Conservation (phyloP, 768 basidiomycete genomes). For the Tulasnella sp. region DNA sequence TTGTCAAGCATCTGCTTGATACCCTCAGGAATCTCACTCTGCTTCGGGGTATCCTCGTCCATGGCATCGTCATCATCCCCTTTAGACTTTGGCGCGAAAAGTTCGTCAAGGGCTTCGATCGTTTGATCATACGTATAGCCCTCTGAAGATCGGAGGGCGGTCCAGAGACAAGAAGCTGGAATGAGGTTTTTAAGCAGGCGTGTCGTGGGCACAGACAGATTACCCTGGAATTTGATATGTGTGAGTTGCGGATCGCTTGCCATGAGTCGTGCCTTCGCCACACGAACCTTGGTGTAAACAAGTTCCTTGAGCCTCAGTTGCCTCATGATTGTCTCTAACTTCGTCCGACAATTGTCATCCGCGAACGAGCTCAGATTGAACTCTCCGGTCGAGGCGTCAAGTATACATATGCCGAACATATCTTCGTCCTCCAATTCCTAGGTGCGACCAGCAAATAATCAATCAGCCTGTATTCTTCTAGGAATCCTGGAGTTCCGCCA, state of each 20-base stretch:
- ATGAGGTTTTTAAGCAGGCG: constrained; percentile 74
- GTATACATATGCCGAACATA: constrained; percentile 79
- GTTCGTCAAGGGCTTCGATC: constrained; percentile 49
- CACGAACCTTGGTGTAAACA: constrained; percentile 72
- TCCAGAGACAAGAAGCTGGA: constrained; percentile 80
- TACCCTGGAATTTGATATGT: constrained; percentile 44
- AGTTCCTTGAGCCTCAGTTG: constrained; percentile 87
- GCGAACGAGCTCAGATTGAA: constrained; percentile 84
- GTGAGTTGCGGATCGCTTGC: background rate
- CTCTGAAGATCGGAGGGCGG: constrained; percentile 69
- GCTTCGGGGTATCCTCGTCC: constrained; percentile 32
- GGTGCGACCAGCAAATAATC: constrained; percentile 3
- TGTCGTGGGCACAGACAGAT: constrained; percentile 70
- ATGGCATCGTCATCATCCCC: constrained; percentile 34
- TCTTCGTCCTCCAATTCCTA: constrained; percentile 32
- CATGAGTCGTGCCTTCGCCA: background rate
- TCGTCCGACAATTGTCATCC: constrained; percentile 88
- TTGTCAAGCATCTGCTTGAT: constrained; percentile 65
- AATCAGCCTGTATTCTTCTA: background rate
- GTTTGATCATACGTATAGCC: constrained; percentile 70
- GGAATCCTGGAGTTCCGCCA: background rate
- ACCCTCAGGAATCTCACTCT: constrained; percentile 46
- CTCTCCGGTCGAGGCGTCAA: constrained; percentile 92
- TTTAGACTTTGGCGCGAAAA: constrained; percentile 39
- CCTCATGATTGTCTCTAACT: constrained; percentile 84